Evolutionary conservation across 129 eudicot genomes (phyloP).

Genomic region (Calendula officinalis): DNA sequence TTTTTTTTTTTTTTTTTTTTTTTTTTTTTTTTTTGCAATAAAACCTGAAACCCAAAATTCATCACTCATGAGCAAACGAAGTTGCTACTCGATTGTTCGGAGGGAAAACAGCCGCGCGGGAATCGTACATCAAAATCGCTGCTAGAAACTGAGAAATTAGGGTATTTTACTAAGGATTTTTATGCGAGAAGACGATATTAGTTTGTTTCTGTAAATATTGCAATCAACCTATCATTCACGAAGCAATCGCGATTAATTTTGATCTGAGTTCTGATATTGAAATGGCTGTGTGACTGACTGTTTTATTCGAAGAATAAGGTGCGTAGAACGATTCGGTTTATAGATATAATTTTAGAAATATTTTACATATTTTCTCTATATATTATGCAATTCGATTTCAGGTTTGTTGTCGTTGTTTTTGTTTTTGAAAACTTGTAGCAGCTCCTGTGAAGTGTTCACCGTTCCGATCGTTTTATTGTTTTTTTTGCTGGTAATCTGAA

Average conservation of each 20-base stretch:
- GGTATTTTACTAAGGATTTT: background rate
- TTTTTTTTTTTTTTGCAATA: conserved; percentile 22
- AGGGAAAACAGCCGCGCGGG: conserved; percentile 21
- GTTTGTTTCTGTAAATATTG: background rate
- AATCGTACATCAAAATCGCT: background rate
- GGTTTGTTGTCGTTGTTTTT: conserved; percentile 8
- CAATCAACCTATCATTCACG: background rate
- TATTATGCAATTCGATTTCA: conserved; percentile 6
- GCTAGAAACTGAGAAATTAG: conserved; percentile 2
- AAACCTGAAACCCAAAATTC: background rate
- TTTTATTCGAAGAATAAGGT: conserved; percentile 23
- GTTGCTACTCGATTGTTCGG: conserved; percentile 16
- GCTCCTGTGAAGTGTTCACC: background rate
- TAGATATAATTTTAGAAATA: background rate
- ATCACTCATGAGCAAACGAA: conserved; percentile 1
- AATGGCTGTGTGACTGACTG: conserved; percentile 12
- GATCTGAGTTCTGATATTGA: conserved; percentile 8
- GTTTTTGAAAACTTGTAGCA: conserved; percentile 4
- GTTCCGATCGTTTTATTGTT: too few species aligned
- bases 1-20: too few species aligned
- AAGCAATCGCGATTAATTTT: conserved; percentile 5
- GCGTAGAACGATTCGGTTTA: background rate
- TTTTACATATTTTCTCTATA: background rate
- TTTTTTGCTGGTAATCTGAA: background rate
- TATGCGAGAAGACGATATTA: background rate